Evolutionary conservation across 257 asterid genomes (phyloP).

Genomic region (Cordia subcordata): DNA sequence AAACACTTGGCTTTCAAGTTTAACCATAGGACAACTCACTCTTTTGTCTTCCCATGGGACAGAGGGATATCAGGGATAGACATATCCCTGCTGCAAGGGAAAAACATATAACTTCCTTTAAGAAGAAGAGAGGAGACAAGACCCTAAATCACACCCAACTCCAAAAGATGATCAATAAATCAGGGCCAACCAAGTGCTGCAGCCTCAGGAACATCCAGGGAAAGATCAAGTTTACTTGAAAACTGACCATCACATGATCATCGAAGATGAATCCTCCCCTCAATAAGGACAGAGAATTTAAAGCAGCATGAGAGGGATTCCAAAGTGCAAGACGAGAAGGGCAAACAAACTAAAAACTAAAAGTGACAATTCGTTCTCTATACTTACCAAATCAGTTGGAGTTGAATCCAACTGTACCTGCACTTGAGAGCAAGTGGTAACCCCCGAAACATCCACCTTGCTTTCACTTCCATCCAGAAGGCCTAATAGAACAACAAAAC

Average conservation of each 20-base stretch:
- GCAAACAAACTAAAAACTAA: background rate
- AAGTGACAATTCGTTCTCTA: background rate
- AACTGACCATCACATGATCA: background rate
- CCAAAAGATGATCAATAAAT: too few species aligned
- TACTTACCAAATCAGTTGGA: conserved; percentile 20
- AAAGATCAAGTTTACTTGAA: background rate
- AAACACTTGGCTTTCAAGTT: background rate
- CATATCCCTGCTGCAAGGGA: background rate
- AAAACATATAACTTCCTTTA: background rate
- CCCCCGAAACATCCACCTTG: conserved; percentile 31
- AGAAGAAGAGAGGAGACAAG: background rate
- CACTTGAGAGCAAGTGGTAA: conserved; percentile 28
- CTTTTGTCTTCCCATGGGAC: background rate
- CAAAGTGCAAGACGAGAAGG: background rate
- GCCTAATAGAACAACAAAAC: conserved; percentile 32
- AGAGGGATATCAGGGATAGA: background rate
- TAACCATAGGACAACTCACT: background rate
- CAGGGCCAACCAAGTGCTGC: too few species aligned
- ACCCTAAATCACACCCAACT: background rate
- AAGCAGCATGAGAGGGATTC: too few species aligned
- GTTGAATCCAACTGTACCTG: conserved; percentile 32
- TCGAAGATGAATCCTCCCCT: too few species aligned
- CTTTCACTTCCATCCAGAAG: conserved; percentile 27
- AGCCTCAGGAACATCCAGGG: background rate
- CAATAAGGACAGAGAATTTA: too few species aligned